Conservation (phyloP, 176 grass and related monocot species). For the Thalia dealbata region DNA sequence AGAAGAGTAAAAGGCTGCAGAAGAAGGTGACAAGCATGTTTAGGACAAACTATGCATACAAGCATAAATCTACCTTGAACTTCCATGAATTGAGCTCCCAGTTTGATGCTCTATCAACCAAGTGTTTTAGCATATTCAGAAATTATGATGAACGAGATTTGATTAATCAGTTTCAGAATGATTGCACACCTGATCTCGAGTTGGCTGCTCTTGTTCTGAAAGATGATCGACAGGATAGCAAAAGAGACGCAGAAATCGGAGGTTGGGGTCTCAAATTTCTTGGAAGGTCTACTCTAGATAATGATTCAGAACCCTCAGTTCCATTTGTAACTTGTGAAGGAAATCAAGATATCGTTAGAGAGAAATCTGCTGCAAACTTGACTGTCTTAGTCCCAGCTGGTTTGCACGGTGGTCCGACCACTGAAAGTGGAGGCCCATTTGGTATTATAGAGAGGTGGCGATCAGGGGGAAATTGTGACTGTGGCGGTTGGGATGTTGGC, state of each 20-base stretch:
- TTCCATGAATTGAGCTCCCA: background rate
- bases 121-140: slow-evolving; percentile 2
- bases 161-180: slow-evolving; percentile 2
- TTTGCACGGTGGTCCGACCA: slow-evolving; percentile 28
- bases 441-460: slow-evolving; percentile 30
- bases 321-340: slow-evolving; percentile 1
- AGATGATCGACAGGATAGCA: slow-evolving; percentile 10
- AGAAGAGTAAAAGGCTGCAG: background rate
- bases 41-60: slow-evolving; percentile 13
- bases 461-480: slow-evolving; percentile 31
- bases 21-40: slow-evolving; percentile 22
- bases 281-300: background rate
- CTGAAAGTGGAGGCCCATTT: slow-evolving; percentile 16
- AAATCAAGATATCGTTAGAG: background rate
- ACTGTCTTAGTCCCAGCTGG: slow-evolving; percentile 29
- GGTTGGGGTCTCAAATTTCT: slow-evolving; percentile 51
- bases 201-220: slow-evolving; percentile 26
- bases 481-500: slow-evolving; percentile 44
- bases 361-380: slow-evolving; percentile 8
- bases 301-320: background rate
- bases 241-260: slow-evolving; percentile 14
- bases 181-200: slow-evolving; percentile 28
- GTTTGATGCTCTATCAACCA: background rate
- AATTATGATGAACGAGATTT: slow-evolving; percentile 17
- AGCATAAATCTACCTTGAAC: slow-evolving; percentile 14